Percentiles rank a stretch among this genome's conserved stretches.
Evolutionary conservation across 257 asterid genomes (phyloP).

Genomic region (Craterostigma plantagineum): DNA sequence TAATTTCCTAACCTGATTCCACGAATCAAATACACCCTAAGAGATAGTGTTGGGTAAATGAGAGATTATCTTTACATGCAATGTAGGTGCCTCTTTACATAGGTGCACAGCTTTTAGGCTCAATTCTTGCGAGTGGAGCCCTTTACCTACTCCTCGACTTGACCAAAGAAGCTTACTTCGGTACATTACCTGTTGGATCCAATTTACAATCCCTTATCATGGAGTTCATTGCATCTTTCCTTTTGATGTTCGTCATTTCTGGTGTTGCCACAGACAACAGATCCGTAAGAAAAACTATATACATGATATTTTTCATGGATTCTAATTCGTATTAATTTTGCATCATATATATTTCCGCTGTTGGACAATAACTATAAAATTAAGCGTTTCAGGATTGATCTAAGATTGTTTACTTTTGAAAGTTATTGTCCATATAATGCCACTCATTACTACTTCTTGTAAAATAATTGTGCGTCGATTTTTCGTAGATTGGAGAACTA

Average conservation of each 20-base stretch:
- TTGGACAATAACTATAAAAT: too few relatives aligned
- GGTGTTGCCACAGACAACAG: slow-evolving; percentile 66
- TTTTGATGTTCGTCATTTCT: slow-evolving; percentile 55
- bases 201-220: slow-evolving; percentile 26
- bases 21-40: too few relatives aligned
- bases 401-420: too few relatives aligned
- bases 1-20: too few relatives aligned
- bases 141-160: slow-evolving; percentile 31
- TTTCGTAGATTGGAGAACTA: slow-evolving; percentile 54
- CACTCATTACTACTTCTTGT: too few relatives aligned
- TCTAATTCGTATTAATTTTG: too few relatives aligned
- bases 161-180: slow-evolving; percentile 12
- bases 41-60: too few relatives aligned
- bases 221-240: slow-evolving; percentile 35
- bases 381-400: too few relatives aligned
- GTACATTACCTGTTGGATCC: slow-evolving; percentile 30
- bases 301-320: too few relatives aligned
- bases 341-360: too few relatives aligned
- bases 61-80: background rate
- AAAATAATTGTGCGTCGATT: too few relatives aligned
- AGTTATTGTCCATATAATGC: too few relatives aligned
- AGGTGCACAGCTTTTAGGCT: slow-evolving; percentile 30
- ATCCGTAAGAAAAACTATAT: slow-evolving; percentile 23
- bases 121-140: slow-evolving; percentile 50
- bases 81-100: slow-evolving; percentile 48